Evolutionary conservation across 371 early-diverging fungal species (phyloP), one percentile per base, ranked within the genome.

Genomic region (Cokeromyces recurvatus): DNA sequence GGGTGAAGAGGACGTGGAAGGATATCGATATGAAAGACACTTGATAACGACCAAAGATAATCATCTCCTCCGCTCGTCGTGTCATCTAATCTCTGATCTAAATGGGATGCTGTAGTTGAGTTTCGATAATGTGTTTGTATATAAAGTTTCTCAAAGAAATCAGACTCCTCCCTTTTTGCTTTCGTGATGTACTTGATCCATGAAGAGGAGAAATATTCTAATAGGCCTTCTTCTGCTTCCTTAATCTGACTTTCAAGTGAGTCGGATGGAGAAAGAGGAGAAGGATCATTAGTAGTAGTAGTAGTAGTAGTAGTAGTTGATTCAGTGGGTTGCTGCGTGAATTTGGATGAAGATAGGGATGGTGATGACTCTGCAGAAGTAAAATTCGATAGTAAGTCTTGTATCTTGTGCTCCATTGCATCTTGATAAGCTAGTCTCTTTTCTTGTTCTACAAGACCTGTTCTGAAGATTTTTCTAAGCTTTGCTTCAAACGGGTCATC

Each of bases 401-500:
- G 51, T 1, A 71, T 71, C 23, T 63, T 66, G 21, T 69, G 66
- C 31, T 71, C 64, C 43, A 80, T 72, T 5, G 77, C 78, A 16
- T 60, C 64, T 31, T 66, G 55, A 23, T 76, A 51, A 2, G 71
- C 68, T 3, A 69, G 20, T 5, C 82, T 47, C 11, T 57, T 61
- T 38, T 59, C 49, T 43, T 77, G 79, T 38, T 81, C 79, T n/a
- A 64, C 61, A 15, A 66, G 31, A 4, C 78, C 76, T 9, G 51
- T 46, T 9, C 46, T 32, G 15, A 67, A 72, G 15, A 66, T 77
- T 2, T 51, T 49, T 2, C 64, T 42, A 16, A 81, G 43, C 12
- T 36, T 48, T 0, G 48, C 51, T 41, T 81, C 81, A 49, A 81
- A 76, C 6, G 68, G 70, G 43, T 69, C 67, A 43, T 81, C 81